Evolutionary conservation across 495 filamentous ascomycete species (phyloP), one percentile per base, ranked within the genome.

Genomic region (Collariella sp.): DNA sequence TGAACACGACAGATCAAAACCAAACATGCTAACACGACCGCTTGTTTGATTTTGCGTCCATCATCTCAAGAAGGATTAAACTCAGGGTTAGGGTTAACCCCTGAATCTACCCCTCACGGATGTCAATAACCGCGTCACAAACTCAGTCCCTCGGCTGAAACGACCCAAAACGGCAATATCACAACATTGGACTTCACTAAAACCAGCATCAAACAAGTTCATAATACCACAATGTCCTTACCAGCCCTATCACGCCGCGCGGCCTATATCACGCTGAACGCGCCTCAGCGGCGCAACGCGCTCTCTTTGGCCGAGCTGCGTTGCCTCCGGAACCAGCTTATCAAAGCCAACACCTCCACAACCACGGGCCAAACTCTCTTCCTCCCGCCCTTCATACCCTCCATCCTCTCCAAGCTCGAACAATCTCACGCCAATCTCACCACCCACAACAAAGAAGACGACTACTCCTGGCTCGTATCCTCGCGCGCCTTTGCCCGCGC

Each of bases 311-410:
- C 38, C 35, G 59, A 65, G 45, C 54, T 67, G 1, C 46, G 20
- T 16, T 40, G 51, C 53, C 59, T 68, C 20, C 44, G 50, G 5
- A 16, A 52, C 16, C 61, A 66, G 48, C 55, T 66, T 12, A 35
- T 56, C 34, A n/a, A 52, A 20, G 52, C 53, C 51, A 59, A 63
- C 48, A 67, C 60, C 1, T 54, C 56, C 1, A 58, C 56, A 9
- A 42, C 22, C 22, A 58, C 55, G 6, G 44, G 44, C 10, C n/a
- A 40, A 1, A 29, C 35, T 13, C 59, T 67, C 12, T 39, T 61
- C 24, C 62, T 67, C 26, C 65, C 62, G 0, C 53, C 56, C 3
- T 65, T 67, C 40, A 51, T 54, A 20, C 60, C 60, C 16, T 31
- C n/a, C 7, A 3, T 50, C 6, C 51, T 66, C 33, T 39, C 50